phyloP scores from a whole-genome alignment of 2,329 filamentous ascomycete genomes.

The Rhytidhysteron rufulum region DNA sequence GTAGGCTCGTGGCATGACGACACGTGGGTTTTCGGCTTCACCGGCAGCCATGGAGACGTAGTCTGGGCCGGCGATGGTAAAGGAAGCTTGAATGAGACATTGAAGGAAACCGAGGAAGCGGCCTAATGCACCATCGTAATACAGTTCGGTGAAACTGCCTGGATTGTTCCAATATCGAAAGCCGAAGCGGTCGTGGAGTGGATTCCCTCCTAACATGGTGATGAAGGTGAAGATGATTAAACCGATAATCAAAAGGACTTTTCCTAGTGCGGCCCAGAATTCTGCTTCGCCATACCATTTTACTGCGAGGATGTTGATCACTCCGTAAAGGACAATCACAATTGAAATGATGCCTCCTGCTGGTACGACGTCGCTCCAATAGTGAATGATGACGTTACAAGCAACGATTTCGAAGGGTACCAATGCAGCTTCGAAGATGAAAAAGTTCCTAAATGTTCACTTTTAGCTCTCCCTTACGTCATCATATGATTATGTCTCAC shows the following conservation, averaged over 20 bases:
- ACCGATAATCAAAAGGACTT: conserved; percentile 45
- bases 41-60: conserved; percentile 49
- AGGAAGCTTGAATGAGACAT: conserved; percentile 62
- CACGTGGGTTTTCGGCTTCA: conserved; percentile 44
- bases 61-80: conserved; percentile 46
- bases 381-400: conserved; percentile 37
- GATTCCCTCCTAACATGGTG: conserved; percentile 79
- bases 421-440: conserved; percentile 64
- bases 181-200: conserved; percentile 50
- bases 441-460: conserved; percentile 64
- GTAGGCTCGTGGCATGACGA: conserved; percentile 65
- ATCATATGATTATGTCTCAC: too few species aligned
- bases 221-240: conserved; percentile 64
- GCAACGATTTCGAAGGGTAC: conserved; percentile 65
- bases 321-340: conserved; percentile 51
- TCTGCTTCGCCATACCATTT: conserved; percentile 52
- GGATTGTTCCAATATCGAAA: conserved; percentile 54
- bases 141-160: conserved; percentile 63
- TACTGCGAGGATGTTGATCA: conserved; percentile 60
- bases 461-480: too few species aligned
- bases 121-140: conserved; percentile 65
- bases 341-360: conserved; percentile 60
- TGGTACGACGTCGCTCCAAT: conserved; percentile 54
- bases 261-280: conserved; percentile 66
- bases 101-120: conserved; percentile 71